Conservation (phyloP, 345 rosid species). For the Rhodamnia argentea region DNA sequence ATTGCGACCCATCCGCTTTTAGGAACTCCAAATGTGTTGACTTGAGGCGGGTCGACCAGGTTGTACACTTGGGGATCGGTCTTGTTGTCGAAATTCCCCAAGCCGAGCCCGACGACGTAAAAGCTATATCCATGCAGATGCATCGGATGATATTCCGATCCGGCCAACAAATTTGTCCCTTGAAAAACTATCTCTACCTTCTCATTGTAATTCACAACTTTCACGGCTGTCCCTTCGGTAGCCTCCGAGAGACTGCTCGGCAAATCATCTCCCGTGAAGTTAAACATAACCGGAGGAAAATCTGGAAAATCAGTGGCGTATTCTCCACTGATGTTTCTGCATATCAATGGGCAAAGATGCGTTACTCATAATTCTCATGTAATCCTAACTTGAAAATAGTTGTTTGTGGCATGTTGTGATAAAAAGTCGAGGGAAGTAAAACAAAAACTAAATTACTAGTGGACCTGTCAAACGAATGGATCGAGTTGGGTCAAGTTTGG, state of each 20-base stretch:
- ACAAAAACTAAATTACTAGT: too few relatives aligned
- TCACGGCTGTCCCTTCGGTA: conserved; percentile 6
- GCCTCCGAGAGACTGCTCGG: neutral
- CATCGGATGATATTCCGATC: conserved; percentile 6
- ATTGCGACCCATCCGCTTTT: too few relatives aligned
- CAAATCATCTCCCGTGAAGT: neutral
- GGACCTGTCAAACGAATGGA: too few relatives aligned
- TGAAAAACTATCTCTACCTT: conserved; percentile 8
- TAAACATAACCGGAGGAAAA: neutral
- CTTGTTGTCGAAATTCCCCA: conserved; percentile 5
- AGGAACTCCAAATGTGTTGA: neutral
- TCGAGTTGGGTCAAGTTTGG: too few relatives aligned
- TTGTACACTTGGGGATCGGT: conserved; percentile 4
- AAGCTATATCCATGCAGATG: conserved; percentile 14
- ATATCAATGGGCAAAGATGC: neutral
- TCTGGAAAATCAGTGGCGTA: neutral
- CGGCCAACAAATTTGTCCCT: conserved; percentile 5
- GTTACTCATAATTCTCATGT: neutral
- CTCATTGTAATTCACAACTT: conserved; percentile 1
- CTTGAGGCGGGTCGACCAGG: conserved; percentile 9
- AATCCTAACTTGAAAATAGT: neutral
- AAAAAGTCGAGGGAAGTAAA: too few relatives aligned
- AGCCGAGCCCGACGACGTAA: conserved; percentile 6
- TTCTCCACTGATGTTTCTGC: neutral
- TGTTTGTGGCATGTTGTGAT: too few relatives aligned